phyloP scores from a whole-genome alignment of 1,139 yeast species.

The Diutina siamensis region DNA sequence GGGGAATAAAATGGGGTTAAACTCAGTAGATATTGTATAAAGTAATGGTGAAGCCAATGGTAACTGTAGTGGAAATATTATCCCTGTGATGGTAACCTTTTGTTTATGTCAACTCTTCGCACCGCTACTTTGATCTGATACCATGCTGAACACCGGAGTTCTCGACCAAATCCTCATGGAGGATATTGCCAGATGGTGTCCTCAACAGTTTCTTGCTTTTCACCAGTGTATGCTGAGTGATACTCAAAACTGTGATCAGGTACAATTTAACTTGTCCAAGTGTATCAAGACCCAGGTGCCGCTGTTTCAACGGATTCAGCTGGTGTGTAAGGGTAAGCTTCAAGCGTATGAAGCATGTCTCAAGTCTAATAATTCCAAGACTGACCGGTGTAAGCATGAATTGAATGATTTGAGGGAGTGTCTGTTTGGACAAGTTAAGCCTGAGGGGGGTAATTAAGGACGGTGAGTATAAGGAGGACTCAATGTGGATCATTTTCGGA shows the following conservation, averaged over 20 bases:
- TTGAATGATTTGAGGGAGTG: constrained; percentile 10
- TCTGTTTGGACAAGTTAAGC: constrained; percentile 7
- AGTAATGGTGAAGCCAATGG: no score
- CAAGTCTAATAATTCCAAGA: constrained; percentile 22
- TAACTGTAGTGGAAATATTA: no score
- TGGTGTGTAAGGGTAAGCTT: constrained; percentile 42
- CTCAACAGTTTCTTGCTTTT: constrained; percentile 50
- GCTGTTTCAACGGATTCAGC: constrained; percentile 50
- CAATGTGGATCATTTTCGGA: no score
- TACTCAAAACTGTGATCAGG: constrained; percentile 33
- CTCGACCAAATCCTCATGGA: constrained; percentile 44
- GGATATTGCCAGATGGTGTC: constrained; percentile 56
- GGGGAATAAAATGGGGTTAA: no score
- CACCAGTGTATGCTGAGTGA: constrained; percentile 49
- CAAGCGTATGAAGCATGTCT: constrained; percentile 54
- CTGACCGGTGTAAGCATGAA: constrained; percentile 22
- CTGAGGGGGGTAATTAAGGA: constrained; percentile 26
- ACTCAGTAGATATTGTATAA: no score
- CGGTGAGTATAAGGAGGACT: constrained; percentile 20
- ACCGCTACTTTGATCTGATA: not conserved
- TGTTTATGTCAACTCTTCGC: no score
- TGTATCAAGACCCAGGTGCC: constrained; percentile 56
- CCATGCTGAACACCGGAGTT: constrained; percentile 12
- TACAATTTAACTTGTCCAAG: constrained; percentile 39
- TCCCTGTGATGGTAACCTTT: no score